Evolutionary conservation across 169 alveolate genomes (phyloP), one percentile per base, ranked within the genome.

Genomic region (Plasmodium knowlesi): DNA sequence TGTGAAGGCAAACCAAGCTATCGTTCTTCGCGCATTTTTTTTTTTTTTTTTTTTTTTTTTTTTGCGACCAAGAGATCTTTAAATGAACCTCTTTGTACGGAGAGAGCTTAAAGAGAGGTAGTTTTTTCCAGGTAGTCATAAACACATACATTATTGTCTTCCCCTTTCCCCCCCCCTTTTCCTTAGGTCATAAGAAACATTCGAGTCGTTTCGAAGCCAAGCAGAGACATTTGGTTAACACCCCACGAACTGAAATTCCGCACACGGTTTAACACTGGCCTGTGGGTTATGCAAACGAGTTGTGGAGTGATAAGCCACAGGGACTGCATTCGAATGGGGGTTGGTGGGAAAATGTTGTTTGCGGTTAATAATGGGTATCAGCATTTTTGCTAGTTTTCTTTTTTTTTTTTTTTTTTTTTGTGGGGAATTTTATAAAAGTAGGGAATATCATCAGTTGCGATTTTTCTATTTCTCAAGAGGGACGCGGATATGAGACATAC

Each of bases 201-300:
- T 22, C 96, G 98, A 25, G 98, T 97, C 37, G 98, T 97, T 30
- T 97, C 98, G 34, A 97, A 97, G 86, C 98, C 98, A 5, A 96
- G 98, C 82, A 94, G 99, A 22, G 99, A 97, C 90, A 98, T 98
- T 25, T 98, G 99, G 99, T 95, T 98, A 83, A 96, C 98, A 34
- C 98, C 99, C 6, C 97, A 96, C 83, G 99, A 98, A 84, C 94
- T 98, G 46, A 97, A 97, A 83, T 94, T 95, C 57, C 97, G 98
- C 19, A 98, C 99, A n/a, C 96, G 97, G 3, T 97, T 97, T 92
- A 97, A 97, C 80, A 96, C 98, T 3, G 98, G 98, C 12, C 93
- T 97, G 25, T 97, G 98, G 98, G 94, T 97, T 16, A 90, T 97
- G 96, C 98, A 97, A 84, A 97, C 98, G 1, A 83, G 98, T 19